Evolutionary conservation across 148 eudicot genomes (phyloP).

Genomic region (Rhododendron mucronatum): DNA sequence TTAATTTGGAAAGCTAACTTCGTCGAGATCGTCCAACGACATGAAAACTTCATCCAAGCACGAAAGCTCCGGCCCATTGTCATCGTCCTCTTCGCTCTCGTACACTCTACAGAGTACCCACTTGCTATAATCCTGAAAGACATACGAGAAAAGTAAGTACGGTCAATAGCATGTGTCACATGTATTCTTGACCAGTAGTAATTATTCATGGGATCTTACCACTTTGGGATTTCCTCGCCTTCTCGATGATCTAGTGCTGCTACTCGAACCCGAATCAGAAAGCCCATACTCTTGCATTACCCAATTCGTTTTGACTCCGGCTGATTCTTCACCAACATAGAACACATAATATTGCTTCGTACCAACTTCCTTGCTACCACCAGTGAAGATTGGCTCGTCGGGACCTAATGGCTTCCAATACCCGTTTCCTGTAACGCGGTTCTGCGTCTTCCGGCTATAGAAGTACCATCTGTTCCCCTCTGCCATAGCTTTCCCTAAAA

Average conservation of each 20-base stretch:
- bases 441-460: not conserved
- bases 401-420: not conserved
- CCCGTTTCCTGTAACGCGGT: not conserved
- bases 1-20: conserved; percentile 55
- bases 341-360: not conserved
- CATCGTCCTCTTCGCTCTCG: conserved; percentile 47
- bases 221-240: conserved; percentile 39
- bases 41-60: conserved; percentile 90
- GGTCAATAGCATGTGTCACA: not conserved
- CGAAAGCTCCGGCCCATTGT: conserved; percentile 58
- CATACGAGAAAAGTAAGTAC: not conserved
- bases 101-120: conserved; percentile 86
- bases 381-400: not conserved
- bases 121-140: conserved; percentile 58
- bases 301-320: not conserved
- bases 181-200: not conserved
- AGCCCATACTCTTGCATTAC: conserved; percentile 14
- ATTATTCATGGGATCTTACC: conserved; percentile 25
- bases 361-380: not conserved
- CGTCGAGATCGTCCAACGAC: conserved; percentile 84
- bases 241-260: conserved; percentile 30
- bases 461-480: not conserved
- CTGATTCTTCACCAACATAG: not conserved
- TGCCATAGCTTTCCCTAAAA: not conserved
- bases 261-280: conserved; percentile 29